Base-by-base conservation (phyloP, 176 grass and related monocot genomes). In the Elymus sibiricus region DNA sequence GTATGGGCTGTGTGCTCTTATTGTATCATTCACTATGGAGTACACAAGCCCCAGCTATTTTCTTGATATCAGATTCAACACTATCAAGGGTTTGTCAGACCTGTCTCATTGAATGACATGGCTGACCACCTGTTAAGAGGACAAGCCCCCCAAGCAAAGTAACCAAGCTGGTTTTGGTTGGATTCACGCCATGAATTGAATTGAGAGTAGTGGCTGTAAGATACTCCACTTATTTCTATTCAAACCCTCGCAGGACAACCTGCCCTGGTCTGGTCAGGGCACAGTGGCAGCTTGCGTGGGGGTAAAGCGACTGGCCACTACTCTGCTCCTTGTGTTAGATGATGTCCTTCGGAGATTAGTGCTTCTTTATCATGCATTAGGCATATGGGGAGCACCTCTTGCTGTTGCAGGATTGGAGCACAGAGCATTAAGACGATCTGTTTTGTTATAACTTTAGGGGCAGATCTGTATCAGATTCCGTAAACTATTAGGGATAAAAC, bases 1-100 rank as follows among this genome's bases (percentile, higher is more conserved):
- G 49, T 75, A 81, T 60, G 81, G 76, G 60, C 59, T 49, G 84
- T 90, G 66, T 76, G 85, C 80, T 91, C 89, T 91, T 84, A 85
- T 40, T 91, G n/a, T n/a, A 85, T 80, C 78, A 82, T 72, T 84
- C 64, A 86, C 73, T 64, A 85, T 21, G 56, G 14, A 83, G 84
- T 87, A 84, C 38, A 10, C 75, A 60, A 22, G 62, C 64, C 70
- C 86, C 70, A 84, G 37, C 70, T 77, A 70, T 67, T 88, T 83
- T 81, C 67, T 82, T 68, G 21, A 68, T 91, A 65, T 88, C 82
- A 88, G 77, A 88, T 91, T 91, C 82, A 91, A 82, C 90, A 82
- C 82, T 79, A 91, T 91, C 86, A 88, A 85, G 77, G 70, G 53
- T 14, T 69, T 70, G 90, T 71, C 90, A 88, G 74, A 51, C 65